Base-by-base conservation (phyloP, 2,329 filamentous ascomycete genomes). In the Atkinsonella hypoxylon region DNA sequence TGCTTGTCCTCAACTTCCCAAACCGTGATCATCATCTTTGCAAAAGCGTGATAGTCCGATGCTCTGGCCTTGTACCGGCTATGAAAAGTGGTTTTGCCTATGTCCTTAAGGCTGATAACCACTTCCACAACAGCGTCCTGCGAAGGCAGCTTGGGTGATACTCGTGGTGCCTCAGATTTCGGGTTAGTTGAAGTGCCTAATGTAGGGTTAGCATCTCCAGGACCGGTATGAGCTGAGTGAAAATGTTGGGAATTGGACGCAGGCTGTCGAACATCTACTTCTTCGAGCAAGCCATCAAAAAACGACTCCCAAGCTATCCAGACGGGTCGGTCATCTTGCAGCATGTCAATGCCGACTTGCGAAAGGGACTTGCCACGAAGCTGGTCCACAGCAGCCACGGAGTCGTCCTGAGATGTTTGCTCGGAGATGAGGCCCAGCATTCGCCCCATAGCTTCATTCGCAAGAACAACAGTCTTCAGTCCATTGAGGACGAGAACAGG, bases 21-120 rank as follows among this genome's bases (percentile, higher is more conserved):
- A 7, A 87, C 77, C 0, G 82, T 85, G 20, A 89, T 79, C 45
- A 89, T 87, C 82, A 89, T 87, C 56, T 83, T 84, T 20, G 85
- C 82, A 55, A 79, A 78, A 0, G 79, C 65, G 58, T 70, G 71
- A 47, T 63, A 65, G 20, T 68, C 64, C 7, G 62, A 64, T 17
- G 64, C 63, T 53, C 67, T 68, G 10, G 63, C 60, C 51, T 65
- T 66, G 38, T 61, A 59, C 26, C 59, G 62, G 20, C 59, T 58
- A 18, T 68, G 64, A 22, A 67, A 62, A 1, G 56, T 66, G 7
- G 72, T 62, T 49, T 70, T 70, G 47, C 68, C 64, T 17, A 71
- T 61, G 34, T 67, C 64, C 47, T 73, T 70, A 11, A 75, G 73
- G 13, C 78, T 75, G 44, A 89, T 75, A 30, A 87, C 69, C 0